Evolutionary conservation across 2,329 filamentous ascomycete species (phyloP), one percentile per base, ranked within the genome.

Genomic region (Cadophora sp.): DNA sequence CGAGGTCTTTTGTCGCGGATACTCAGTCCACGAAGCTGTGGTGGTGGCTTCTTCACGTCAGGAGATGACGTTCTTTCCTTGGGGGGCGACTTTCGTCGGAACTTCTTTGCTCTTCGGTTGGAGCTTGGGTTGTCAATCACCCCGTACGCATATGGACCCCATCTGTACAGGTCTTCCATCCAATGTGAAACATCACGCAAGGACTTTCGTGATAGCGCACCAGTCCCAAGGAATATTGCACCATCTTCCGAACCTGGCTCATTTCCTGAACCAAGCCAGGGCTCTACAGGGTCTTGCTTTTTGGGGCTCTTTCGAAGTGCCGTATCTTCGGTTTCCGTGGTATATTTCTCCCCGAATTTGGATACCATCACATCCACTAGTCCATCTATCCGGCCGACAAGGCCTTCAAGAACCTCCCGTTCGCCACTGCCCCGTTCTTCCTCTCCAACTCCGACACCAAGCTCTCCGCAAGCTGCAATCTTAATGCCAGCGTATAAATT

Each of bases 341-440:
- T 63, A 6, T 79, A 77, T 9, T 70, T 71, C 24, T 77, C 73
- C 18, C 93, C 95, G 78, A 96, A 98, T 72, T 91, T 90, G 51
- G 92, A 94, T 3, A 97, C 94, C 50, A 97, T 83, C 59, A 98
- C 79, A 79, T 99, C 96, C 6, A 97, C 86, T 47, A 99, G 83
- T 0, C 96, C 96, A 61, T 96, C 90, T 27, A 93, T 92, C 64
- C 92, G 85, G 11, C 84, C 85, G 1, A 93, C 88, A 69, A 97
- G 88, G n/a, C 93, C 93, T 78, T 98, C 95, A 1, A 99, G 82
- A 0, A 98, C 95, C 73, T 96, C 95, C 73, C 95, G 85, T 81
- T 98, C 95, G 39, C 94, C 94, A 76, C 95, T 97, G 4, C 95
- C 95, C 78, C 94, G 91, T 64, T 97, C 93, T 80, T 98, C 96